Evolutionary conservation across 495 filamentous ascomycete species (phyloP).

Genomic region (Aspergillus indologenus): DNA sequence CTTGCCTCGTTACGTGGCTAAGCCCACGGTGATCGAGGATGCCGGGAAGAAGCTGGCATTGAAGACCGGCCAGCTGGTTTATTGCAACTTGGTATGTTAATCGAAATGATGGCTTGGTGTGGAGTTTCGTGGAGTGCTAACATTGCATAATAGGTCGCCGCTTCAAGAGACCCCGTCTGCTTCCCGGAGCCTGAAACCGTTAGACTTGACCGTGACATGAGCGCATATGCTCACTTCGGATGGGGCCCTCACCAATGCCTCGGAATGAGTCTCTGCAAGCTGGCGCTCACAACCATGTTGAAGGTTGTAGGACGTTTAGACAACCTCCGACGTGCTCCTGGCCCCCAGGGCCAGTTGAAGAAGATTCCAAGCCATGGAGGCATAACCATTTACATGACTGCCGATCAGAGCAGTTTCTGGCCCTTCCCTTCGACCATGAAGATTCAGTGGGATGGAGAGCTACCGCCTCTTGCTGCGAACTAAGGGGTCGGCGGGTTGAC

Average conservation of each 20-base stretch:
- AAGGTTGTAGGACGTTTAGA: slow-evolving; percentile 50
- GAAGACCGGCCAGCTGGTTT: slow-evolving; percentile 45
- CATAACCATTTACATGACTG: slow-evolving; percentile 63
- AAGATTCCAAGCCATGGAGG: slow-evolving; percentile 54
- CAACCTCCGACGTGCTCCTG: slow-evolving; percentile 59
- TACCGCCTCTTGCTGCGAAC: slow-evolving; percentile 22
- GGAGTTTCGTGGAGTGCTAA: background rate
- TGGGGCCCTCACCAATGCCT: slow-evolving; percentile 58
- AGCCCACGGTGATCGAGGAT: slow-evolving; percentile 40
- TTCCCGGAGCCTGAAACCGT: slow-evolving; percentile 68
- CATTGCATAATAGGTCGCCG: slow-evolving; percentile 33
- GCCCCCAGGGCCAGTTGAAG: slow-evolving; percentile 67
- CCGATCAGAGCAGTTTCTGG: slow-evolving; percentile 65
- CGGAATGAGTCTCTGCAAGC: slow-evolving; percentile 53
- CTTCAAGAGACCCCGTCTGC: slow-evolving; percentile 51
- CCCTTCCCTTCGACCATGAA: slow-evolving; percentile 68
- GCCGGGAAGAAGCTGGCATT: slow-evolving; percentile 39
- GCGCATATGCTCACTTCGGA: slow-evolving; percentile 63
- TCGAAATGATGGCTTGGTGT: background rate
- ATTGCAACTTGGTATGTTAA: slow-evolving; percentile 47
- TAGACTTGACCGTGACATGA: slow-evolving; percentile 59
- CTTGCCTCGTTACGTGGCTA: slow-evolving; percentile 47
- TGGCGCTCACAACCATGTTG: slow-evolving; percentile 62
- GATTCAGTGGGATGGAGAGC: slow-evolving; percentile 46
- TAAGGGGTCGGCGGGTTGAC: slow-evolving; percentile 9